Percentiles rank a stretch among this genome's conserved stretches.
Conservation (phyloP, 306 rosid species). For the Cucurbita argyrosperma region DNA sequence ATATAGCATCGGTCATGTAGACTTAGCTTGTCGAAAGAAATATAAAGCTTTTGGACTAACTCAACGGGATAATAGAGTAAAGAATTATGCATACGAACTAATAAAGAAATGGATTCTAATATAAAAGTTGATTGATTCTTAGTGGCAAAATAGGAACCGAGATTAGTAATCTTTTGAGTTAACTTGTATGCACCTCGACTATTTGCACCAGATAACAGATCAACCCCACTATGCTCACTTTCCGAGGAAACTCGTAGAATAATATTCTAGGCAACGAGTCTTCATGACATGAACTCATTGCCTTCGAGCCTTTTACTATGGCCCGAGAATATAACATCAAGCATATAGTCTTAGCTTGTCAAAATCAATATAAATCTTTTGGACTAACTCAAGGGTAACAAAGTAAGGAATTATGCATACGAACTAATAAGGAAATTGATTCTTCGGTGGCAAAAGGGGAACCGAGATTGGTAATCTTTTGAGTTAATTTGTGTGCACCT, state of each 20-base stretch:
- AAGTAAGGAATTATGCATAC: neutral
- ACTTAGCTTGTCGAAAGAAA: neutral
- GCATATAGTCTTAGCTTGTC: neutral
- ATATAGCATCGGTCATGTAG: neutral
- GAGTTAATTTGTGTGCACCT: neutral
- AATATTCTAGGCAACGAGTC: neutral
- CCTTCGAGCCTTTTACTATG: neutral
- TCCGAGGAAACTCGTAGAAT: neutral
- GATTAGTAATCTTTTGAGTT: neutral
- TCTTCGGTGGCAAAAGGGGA: slow-evolving; percentile 17
- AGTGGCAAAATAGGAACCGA: slow-evolving; percentile 1
- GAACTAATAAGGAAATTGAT: neutral
- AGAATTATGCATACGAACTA: neutral
- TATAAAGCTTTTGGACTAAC: neutral
- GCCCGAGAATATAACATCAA: neutral
- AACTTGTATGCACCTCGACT: neutral
- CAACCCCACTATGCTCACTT: neutral
- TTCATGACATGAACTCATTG: neutral
- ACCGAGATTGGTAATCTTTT: neutral
- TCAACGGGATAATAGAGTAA: neutral
- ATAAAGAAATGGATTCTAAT: neutral
- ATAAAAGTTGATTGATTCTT: slow-evolving; percentile 46
- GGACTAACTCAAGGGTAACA: neutral
- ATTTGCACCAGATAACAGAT: neutral
- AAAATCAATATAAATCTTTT: neutral